Base-by-base conservation (phyloP, 2,329 filamentous ascomycete genomes). In the Talaromyces verruculosus region DNA sequence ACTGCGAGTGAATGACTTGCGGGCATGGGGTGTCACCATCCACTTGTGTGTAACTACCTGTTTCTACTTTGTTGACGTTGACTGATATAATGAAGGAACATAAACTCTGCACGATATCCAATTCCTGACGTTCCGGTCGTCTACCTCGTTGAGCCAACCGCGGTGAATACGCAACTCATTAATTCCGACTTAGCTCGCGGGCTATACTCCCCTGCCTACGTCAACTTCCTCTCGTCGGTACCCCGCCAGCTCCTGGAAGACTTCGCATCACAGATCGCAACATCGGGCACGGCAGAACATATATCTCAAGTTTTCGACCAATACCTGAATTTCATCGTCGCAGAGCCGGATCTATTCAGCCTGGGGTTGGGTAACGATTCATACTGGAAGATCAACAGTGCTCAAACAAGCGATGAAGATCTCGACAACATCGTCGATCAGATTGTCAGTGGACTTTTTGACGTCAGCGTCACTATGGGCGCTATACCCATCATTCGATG, bases 101-200 rank as follows among this genome's bases (percentile, higher is more conserved):
- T 97, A 75, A 87, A 89, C 72, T 89, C 91, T 53, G 85, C 88
- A 66, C 87, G 95, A 74, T 92, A 97, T 77, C 88, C 92, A 33
- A 99, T 99, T 71, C 93, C 94, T 65, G 95, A 99, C 78, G 95
- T 98, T 10, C 94, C 95, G 3, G 95, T 95, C 68, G 89, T 99
- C 68, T 99, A 99, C 76, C 86, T 99, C n/a, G 85, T 99, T 73
- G 94, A 99, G 74, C 95, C 95, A 17, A 96, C 88, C 11, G 77
- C 87, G 10, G 83, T 88, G 67, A 98, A 98, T 76, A 84, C 97
- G 59, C 85, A 93, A 74, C 83, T 85, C 55, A 94, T 99, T 67
- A 95, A 93, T 13, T 87, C 83, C 70, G 96, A 99, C 76, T 87
- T 99, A 15, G 87, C 93, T 68, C 91, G 90, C 69, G 91, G 89